Percentiles rank a stretch among this genome's conserved stretches.
phyloP scores from a whole-genome alignment of 331 rosid genomes.

The Telfairia occidentalis region DNA sequence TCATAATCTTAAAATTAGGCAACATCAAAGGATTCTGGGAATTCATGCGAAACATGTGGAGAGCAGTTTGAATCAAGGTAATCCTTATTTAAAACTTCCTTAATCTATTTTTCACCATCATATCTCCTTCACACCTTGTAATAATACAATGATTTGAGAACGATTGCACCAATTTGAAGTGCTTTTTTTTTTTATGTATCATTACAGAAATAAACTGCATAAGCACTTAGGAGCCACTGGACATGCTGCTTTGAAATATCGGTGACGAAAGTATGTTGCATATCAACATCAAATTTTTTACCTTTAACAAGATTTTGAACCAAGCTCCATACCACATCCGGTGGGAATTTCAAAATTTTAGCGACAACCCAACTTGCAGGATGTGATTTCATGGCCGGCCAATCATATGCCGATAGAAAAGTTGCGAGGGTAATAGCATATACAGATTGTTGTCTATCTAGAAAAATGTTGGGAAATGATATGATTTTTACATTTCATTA shows the following conservation, averaged over 20 bases:
- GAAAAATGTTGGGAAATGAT: background rate
- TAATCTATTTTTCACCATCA: background rate
- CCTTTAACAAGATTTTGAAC: background rate
- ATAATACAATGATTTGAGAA: background rate
- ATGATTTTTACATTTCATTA: background rate
- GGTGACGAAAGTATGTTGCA: background rate
- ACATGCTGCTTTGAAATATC: conserved; percentile 48
- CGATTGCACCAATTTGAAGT: background rate
- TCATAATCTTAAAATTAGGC: conserved; percentile 28
- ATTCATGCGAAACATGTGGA: conserved; percentile 58
- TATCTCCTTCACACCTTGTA: background rate
- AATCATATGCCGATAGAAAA: background rate
- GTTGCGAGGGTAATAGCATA: background rate
- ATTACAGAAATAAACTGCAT: conserved; percentile 62
- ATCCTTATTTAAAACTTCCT: background rate
- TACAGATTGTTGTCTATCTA: background rate
- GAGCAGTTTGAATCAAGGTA: conserved; percentile 94
- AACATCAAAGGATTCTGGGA: conserved; percentile 37
- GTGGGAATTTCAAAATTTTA: background rate
- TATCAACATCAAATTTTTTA: background rate
- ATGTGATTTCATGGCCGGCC: background rate
- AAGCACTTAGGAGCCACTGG: conserved; percentile 76
- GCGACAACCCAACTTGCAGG: background rate
- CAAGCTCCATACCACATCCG: background rate
- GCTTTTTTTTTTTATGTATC: background rate